These are phyloP conservation scores for Antrodiella citrinella DNA, from an alignment of 768 basidiomycete species.

Conservation along the genomic window DNA sequence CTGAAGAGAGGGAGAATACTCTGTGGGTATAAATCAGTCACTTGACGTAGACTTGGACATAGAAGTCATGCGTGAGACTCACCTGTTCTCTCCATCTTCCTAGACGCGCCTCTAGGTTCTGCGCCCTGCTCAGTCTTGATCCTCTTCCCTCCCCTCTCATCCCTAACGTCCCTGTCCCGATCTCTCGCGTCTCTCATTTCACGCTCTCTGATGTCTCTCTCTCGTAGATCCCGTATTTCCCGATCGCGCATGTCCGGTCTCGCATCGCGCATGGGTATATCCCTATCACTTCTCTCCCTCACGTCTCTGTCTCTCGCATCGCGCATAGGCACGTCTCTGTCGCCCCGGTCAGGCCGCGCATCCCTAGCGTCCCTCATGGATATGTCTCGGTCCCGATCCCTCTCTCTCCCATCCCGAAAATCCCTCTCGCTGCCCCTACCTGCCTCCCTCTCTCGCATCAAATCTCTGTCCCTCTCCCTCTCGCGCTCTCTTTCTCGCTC, in stretches of 20 bases:
- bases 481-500: no score
- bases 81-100: constrained; percentile 38
- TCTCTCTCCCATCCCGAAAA: constrained; percentile 12
- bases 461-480: constrained; percentile 27
- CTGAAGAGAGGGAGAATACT: constrained; percentile 7
- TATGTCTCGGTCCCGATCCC: constrained; percentile 24
- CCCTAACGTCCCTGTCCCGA: constrained; percentile 26
- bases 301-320: constrained; percentile 7
- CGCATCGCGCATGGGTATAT: neutral
- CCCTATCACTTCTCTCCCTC: constrained; percentile 18
- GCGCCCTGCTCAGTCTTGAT: constrained; percentile 42
- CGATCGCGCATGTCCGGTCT: neutral
- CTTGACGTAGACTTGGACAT: constrained; percentile 8
- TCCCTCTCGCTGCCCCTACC: constrained; percentile 13
- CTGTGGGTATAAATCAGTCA: constrained; percentile 3
- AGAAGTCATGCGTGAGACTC: constrained; percentile 16
- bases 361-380: constrained; percentile 1
- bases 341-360: constrained; percentile 20
- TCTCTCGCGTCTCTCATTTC: constrained; percentile 30
- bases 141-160: constrained; percentile 49
- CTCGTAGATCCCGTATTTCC: no score
- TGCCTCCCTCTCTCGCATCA: constrained; percentile 23
- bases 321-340: constrained; percentile 9
- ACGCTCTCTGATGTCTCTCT: no score
- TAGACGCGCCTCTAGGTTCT: no score